Evolutionary conservation across 768 basidiomycete genomes (phyloP), one percentile per base, ranked within the genome.

Genomic region (Podaxis sp.): DNA sequence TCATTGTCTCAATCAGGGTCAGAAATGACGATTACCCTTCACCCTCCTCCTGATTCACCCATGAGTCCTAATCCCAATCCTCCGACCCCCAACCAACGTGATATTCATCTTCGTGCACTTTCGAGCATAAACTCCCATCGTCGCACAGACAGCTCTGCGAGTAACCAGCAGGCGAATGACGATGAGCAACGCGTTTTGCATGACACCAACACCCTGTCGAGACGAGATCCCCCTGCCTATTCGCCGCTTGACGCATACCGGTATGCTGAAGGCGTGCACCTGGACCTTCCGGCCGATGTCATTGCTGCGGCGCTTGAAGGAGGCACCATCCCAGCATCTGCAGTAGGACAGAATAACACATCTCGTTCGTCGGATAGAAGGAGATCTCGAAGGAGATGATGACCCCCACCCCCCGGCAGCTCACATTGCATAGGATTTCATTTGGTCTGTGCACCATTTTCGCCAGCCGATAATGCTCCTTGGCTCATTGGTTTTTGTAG

Each of bases 241-340:
- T 93, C 92, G 5, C 92, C 93, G n/a, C 75, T 94, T 69, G 92
- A 94, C 70, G 87, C 91, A n/a, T 90, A 81, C 67, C 83, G 86
- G 26, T 93, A 93, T 69, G 80, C 87, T 56, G 94, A 93, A 46
- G 95, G 95, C 33, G 92, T 96, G n/a, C 91, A 92, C 56, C 88
- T 96, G 53, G 93, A 97, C 75, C 79, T 97, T 37, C 95, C 95
- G 26, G 93, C 95, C 37, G 95, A 97, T 67, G 84, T 96, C 62
- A 95, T 97, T 68, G 84, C 92, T 24, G 92, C 93, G 52, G 93
- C 95, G 7, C 75, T 97, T 67, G 95, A 95, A 75, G 89, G 89
- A 7, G 81, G 79, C 49, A 73, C 83, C 15, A 77, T 91, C 37
- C 89, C 91, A n/a, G 67, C 81, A 8, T 83, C 78, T 63, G 76